Conservation (phyloP, 2,329 filamentous ascomycete genomes). For the Colletotrichum sojae region DNA sequence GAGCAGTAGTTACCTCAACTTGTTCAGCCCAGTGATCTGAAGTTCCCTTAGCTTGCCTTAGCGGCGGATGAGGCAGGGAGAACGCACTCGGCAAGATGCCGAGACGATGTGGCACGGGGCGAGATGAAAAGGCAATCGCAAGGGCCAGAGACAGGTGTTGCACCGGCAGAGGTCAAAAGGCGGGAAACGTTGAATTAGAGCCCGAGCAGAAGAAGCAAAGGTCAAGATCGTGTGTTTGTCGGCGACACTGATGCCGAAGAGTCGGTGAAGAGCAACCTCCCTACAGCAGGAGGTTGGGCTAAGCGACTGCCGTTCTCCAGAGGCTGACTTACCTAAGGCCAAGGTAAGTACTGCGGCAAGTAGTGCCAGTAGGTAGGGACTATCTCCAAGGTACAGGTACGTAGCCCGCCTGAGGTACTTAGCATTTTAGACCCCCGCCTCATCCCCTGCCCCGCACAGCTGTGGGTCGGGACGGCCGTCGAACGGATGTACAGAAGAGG, state of each 20-base stretch:
- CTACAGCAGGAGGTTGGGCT: background rate
- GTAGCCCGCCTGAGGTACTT: background rate
- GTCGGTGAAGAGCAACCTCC: conserved; percentile 25
- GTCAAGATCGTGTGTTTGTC: background rate
- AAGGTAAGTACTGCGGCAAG: background rate
- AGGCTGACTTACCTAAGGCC: background rate
- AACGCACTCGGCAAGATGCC: conserved; percentile 14
- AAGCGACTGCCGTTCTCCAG: background rate
- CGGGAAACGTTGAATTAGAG: conserved; percentile 1
- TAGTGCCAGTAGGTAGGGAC: no score
- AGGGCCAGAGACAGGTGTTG: conserved; percentile 1
- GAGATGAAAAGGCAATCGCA: conserved; percentile 24
- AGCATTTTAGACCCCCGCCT: conserved; percentile 1
- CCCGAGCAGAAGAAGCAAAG: background rate
- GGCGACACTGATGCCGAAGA: background rate
- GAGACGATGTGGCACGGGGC: conserved; percentile 22
- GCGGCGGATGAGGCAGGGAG: background rate
- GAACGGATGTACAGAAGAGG: background rate
- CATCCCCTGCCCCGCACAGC: conserved; percentile 21
- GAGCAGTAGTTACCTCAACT: no score
- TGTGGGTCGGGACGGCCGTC: conserved; percentile 7
- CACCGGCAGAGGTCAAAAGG: conserved; percentile 4
- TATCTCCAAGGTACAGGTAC: no score
- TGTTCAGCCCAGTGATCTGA: no score
- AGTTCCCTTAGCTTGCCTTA: background rate